These are phyloP conservation scores for Protomyces lactucae-debilis DNA, from an alignment of 1,139 yeast species.

Conservation along the genomic window DNA sequence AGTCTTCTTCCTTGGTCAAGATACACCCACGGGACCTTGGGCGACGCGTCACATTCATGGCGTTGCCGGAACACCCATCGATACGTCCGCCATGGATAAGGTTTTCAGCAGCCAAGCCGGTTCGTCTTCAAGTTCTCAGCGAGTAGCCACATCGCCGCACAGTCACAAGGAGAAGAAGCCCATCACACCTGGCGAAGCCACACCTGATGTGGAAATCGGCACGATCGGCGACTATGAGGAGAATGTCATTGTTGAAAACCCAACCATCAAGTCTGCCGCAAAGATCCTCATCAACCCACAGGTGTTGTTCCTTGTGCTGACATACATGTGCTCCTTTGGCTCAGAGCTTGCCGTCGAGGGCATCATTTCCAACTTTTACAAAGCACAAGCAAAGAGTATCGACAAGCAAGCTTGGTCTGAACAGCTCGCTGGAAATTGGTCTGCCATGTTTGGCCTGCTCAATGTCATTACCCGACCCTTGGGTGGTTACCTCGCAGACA, in stretches of 20 bases:
- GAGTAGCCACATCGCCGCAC: conserved; percentile 9
- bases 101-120: conserved; percentile 3
- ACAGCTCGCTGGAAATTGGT: conserved; percentile 40
- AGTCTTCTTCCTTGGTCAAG: conserved; percentile 37
- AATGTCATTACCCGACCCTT: conserved; percentile 40
- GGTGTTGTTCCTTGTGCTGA: conserved; percentile 38
- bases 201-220: conserved; percentile 9
- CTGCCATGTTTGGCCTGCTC: conserved; percentile 41
- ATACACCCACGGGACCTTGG: conserved; percentile 42
- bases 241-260: conserved; percentile 35
- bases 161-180: conserved; percentile 33
- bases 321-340: conserved; percentile 40
- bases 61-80: conserved; percentile 32
- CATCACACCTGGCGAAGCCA: conserved; percentile 27
- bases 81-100: conserved; percentile 12
- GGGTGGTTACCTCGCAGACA: conserved; percentile 39
- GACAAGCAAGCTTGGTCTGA: conserved; percentile 35
- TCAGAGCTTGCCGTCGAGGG: conserved; percentile 41
- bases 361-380: conserved; percentile 37
- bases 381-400: conserved; percentile 30
- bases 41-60: conserved; percentile 36
- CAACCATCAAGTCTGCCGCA: conserved; percentile 34
- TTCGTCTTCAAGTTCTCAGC: conserved; percentile 14
- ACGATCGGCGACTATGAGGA: neutral
- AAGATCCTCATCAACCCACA: conserved; percentile 35